Conservation (phyloP, 1,139 yeast genomes). For the Arxiozyma bovina region DNA sequence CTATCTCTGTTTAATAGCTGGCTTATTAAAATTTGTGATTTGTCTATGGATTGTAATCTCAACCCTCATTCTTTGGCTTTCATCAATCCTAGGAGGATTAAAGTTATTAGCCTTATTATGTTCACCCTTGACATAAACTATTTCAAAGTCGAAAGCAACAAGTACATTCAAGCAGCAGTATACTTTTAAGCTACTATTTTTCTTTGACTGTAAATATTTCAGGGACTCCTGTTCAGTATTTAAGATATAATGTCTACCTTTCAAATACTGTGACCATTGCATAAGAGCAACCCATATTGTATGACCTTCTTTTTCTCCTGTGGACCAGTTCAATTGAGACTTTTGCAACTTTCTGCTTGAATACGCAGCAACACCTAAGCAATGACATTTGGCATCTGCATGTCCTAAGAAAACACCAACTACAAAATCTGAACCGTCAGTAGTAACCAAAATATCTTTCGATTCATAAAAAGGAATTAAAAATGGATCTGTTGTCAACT, state of each 20-base stretch:
- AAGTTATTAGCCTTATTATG: background rate
- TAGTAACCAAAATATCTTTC: background rate
- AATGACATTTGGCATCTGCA: background rate
- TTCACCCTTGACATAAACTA: background rate
- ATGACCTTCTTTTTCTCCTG: background rate
- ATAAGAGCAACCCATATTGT: background rate
- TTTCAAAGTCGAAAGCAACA: too few species aligned
- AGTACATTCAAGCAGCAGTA: background rate
- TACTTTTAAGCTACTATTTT: background rate
- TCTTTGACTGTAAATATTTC: background rate
- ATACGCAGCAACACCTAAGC: slow-evolving; percentile 1
- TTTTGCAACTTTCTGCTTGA: too few species aligned
- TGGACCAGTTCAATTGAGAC: background rate
- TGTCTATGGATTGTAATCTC: too few species aligned
- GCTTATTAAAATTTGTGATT: too few species aligned
- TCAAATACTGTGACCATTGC: background rate
- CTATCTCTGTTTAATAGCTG: too few species aligned
- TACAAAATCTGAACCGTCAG: background rate
- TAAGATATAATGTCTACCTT: too few species aligned
- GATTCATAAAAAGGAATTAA: background rate
- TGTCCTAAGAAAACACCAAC: slow-evolving; percentile 1
- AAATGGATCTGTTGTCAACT: background rate
- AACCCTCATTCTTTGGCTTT: too few species aligned
- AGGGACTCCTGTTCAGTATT: background rate
- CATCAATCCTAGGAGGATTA: too few species aligned